These are phyloP conservation scores for Phytophthora rubi DNA, from an alignment of 352 stramenopile species.

Conservation along the genomic window DNA sequence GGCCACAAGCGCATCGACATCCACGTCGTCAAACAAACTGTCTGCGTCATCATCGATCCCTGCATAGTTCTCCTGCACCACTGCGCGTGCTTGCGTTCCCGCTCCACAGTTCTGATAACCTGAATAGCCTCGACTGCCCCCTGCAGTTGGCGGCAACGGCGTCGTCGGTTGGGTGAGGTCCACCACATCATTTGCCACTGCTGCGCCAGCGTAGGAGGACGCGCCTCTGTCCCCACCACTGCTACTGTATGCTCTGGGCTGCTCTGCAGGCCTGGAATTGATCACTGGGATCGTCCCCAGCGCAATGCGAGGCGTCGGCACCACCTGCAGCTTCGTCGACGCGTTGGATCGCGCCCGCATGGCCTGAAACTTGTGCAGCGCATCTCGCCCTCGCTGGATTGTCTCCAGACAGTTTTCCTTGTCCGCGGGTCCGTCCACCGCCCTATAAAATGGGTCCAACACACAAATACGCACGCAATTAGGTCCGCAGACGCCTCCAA, in stretches of 20 bases:
- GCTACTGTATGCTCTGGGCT: slow-evolving; percentile 4
- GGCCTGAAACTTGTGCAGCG: slow-evolving; percentile 45
- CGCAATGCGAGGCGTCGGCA: slow-evolving; percentile 49
- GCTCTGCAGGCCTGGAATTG: slow-evolving; percentile 14
- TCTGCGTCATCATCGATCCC: slow-evolving; percentile 32
- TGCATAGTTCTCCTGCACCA: slow-evolving; percentile 14
- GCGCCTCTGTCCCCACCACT: neutral
- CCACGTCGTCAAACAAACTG: slow-evolving; percentile 47
- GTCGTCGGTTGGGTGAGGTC: slow-evolving; percentile 33
- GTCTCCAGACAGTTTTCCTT: slow-evolving; percentile 57
- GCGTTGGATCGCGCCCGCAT: slow-evolving; percentile 34
- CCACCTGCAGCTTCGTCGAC: slow-evolving; percentile 47
- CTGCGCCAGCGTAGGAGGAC: neutral
- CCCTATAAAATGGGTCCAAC: slow-evolving; percentile 14
- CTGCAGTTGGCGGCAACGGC: neutral
- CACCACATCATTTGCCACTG: slow-evolving; percentile 24
- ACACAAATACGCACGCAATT: slow-evolving; percentile 3
- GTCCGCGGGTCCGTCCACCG: slow-evolving; percentile 16
- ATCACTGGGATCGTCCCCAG: slow-evolving; percentile 38
- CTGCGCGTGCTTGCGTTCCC: neutral
- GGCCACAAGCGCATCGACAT: slow-evolving; percentile 63
- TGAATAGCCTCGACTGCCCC: slow-evolving; percentile 3
- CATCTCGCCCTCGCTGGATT: slow-evolving; percentile 52
- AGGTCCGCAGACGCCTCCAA: neutral
- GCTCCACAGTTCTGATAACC: slow-evolving; percentile 9